phyloP scores from a whole-genome alignment of 371 early-diverging fungal genomes.

The Fennellomyces sp. region DNA sequence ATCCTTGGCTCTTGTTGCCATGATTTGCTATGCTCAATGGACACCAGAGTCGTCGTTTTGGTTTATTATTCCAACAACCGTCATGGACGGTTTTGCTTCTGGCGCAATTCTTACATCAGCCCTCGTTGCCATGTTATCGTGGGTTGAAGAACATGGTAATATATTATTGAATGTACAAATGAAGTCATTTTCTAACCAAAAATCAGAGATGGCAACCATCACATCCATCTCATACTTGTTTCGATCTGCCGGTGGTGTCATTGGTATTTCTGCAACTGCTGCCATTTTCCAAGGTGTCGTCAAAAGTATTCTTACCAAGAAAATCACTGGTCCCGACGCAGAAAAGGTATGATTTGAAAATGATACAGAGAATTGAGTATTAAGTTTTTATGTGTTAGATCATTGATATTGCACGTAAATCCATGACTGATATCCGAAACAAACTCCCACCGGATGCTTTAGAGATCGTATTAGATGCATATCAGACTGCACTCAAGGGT shows the following conservation, averaged over 20 bases:
- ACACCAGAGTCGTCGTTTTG: conserved; percentile 13
- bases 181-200: too few relatives aligned
- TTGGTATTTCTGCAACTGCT: conserved; percentile 41
- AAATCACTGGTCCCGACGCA: conserved; percentile 34
- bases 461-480: conserved; percentile 37
- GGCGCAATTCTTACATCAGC: conserved; percentile 48
- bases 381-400: conserved; percentile 18
- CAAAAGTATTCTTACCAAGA: conserved; percentile 26
- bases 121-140: conserved; percentile 52
- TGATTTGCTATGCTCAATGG: conserved; percentile 31
- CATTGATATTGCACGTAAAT: conserved; percentile 49
- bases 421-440: conserved; percentile 40
- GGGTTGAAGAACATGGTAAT: conserved; percentile 41
- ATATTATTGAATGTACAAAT: too few relatives aligned
- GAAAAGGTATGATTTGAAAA: conserved; percentile 13
- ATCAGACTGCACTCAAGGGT: conserved; percentile 36
- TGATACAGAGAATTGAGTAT: neutral
- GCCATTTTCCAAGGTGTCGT: conserved; percentile 46
- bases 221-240: conserved; percentile 52
- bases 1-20: conserved; percentile 16
- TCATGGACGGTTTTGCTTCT: conserved; percentile 47
- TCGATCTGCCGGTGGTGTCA: conserved; percentile 45
- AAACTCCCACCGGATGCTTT: conserved; percentile 41
- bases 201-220: conserved; percentile 53
- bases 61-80: conserved; percentile 25